phyloP scores from a whole-genome alignment of 2,329 filamentous ascomycete genomes.

The Paracamarosporium sp. region DNA sequence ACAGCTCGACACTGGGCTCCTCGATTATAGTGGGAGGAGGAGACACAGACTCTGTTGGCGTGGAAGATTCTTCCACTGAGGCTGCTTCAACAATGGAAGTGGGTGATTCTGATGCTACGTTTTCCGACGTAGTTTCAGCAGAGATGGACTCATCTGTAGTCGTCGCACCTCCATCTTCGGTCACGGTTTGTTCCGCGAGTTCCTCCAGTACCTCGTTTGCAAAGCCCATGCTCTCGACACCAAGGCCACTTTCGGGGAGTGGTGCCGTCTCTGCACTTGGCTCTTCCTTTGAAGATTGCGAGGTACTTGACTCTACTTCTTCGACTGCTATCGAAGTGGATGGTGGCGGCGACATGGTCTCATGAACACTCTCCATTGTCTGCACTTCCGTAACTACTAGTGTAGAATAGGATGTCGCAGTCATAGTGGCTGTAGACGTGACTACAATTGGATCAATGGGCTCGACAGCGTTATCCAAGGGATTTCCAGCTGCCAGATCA shows the following conservation, averaged over 20 bases:
- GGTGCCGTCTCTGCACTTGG: not conserved
- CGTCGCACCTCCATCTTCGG: not conserved
- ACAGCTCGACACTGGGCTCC: not conserved
- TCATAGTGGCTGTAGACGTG: slow-evolving; percentile 32
- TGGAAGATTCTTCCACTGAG: not conserved
- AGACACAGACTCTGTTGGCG: not conserved
- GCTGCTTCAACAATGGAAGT: not conserved
- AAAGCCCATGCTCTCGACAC: not conserved
- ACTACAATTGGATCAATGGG: slow-evolving; percentile 8
- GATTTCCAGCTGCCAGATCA: not conserved
- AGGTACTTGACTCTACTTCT: not conserved
- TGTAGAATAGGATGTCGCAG: slow-evolving; percentile 31
- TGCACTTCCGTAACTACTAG: slow-evolving; percentile 32
- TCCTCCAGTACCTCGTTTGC: not conserved
- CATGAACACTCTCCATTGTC: not conserved
- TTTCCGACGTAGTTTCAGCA: not conserved
- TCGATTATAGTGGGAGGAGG: not conserved
- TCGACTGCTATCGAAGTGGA: not conserved
- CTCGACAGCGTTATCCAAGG: slow-evolving; percentile 4
- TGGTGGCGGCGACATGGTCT: not conserved
- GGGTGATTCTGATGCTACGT: not conserved
- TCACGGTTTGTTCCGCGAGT: not conserved
- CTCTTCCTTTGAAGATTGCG: not conserved
- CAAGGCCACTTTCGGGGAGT: not conserved
- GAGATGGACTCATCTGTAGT: not conserved